Base-by-base conservation (phyloP, 345 rosid genomes). In the Syzygium aqueum region DNA sequence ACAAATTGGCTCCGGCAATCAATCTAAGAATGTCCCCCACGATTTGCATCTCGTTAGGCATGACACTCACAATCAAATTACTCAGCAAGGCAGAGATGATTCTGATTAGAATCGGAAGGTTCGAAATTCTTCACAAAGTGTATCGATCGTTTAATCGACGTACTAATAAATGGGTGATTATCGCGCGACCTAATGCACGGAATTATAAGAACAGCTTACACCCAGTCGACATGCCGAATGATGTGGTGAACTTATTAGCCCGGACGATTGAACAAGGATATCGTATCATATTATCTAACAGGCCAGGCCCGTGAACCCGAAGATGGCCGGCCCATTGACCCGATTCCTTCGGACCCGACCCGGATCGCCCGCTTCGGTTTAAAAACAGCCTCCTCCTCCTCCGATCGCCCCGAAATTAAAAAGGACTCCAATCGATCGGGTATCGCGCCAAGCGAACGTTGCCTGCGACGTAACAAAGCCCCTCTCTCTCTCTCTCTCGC, bases 1-100 rank as follows among this genome's bases (percentile, higher is more conserved):
- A 40, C 43, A 40, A 40, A 40, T 40, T 40, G 43, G 43, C 43
- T 4, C 6, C 1, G 43, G 19, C 54, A 53, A 53, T 53, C 22
- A 17, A 5, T 53, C 54, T 53, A 53, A 53, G 54, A 53, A 17
- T 17, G 8, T 22, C 8, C 17, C 6, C 12, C n/a, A 11, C 10
- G n/a, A 30, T 30, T 65, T 28, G 77, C 40, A 30, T 15, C 22
- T 65, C 0, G 0, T 65, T 28, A 28, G 21, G 17, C 3, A 3
- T 7, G 7, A 8, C 40, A 3, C 30, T 16, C 0, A 1, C 77
- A 65, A 65, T 65, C 30, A 1, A 65, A 65, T 65, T 30, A 65
- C 77, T 65, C 4, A 11, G 11, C 22, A 3, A 15, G 40, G 43
- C 0, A 0, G 8, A 1, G 40, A 30, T 30, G 0, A 65, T 30